Base-by-base conservation (phyloP, 2,329 filamentous ascomycete genomes). In the Myotisia sp. region DNA sequence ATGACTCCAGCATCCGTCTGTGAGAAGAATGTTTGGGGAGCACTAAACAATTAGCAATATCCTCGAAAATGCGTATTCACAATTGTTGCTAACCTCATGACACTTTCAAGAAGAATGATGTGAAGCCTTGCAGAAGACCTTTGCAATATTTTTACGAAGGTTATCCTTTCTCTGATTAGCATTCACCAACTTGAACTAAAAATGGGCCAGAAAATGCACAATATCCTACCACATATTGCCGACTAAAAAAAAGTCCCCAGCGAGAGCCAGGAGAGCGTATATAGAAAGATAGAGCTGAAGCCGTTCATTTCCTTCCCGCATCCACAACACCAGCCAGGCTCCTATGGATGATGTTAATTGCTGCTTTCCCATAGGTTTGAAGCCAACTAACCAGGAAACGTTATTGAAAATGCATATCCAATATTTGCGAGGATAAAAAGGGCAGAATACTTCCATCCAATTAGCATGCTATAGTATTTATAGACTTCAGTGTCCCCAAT, bases 401-500 rank as follows among this genome's bases (percentile, higher is more conserved):
- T 12, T 5, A 29, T 18, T 22, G 33, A 9, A 19, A 36, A 36
- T 8, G 33, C 26, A 36, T 18, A 29, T 29, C n/a, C n/a, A n/a
- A 19, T 19, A 26, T 17, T 16, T 14, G 19, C n/a, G n/a, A 24
- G 3, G 4, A 30, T 7, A 19, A 22, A 36, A 31, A 31, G 8
- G 7, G 28, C 9, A 13, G 23, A 10, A 5, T 12, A 16, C 10
- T 8, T 7, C 23, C 34, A 32, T 26, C 36, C 36, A 22, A 38
- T 26, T 19, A 26, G 24, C 13, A 26, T 29, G 16, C 12, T n/a
- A 26, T 38, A 38, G 3, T 33, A 20, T 13, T 20, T 24, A 18
- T 38, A 38, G 19, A 38, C 28, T 8, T 18, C 17, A 26, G 23
- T 23, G 21, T 38, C 36, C 6, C 36, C 36, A 3, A 27, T 29